These are phyloP conservation scores for Colletotrichum sp. DNA, from an alignment of 2,329 filamentous ascomycete species.

Conservation along the genomic window DNA sequence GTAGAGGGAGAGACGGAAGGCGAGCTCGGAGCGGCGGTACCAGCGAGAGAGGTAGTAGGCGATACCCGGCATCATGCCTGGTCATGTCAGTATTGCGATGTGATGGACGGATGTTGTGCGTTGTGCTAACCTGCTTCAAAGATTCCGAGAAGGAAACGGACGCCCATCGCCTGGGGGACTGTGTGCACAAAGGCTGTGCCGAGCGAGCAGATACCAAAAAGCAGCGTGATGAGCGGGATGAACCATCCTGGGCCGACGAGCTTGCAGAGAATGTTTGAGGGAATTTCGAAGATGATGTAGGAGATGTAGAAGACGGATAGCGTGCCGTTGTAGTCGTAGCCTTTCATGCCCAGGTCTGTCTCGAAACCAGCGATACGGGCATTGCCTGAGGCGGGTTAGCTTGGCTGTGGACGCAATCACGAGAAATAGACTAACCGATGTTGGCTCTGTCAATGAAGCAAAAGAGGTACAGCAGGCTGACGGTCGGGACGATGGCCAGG, in stretches of 20 bases:
- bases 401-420: not conserved
- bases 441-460: constrained; percentile 73
- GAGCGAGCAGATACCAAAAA: constrained; percentile 65
- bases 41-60: constrained; percentile 70
- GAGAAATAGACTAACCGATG: constrained; percentile 53
- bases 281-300: constrained; percentile 71
- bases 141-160: constrained; percentile 64
- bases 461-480: constrained; percentile 67
- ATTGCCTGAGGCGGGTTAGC: constrained; percentile 48
- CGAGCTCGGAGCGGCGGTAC: constrained; percentile 67
- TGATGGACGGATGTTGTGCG: constrained; percentile 34
- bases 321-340: constrained; percentile 67
- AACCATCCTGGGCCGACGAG: constrained; percentile 70
- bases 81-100: not conserved
- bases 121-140: constrained; percentile 62
- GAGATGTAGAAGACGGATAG: constrained; percentile 69
- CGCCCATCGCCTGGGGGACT: constrained; percentile 51
- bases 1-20: constrained; percentile 67
- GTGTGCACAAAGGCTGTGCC: constrained; percentile 65
- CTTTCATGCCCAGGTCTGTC: constrained; percentile 56
- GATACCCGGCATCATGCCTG: constrained; percentile 58
- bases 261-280: constrained; percentile 67
- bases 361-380: constrained; percentile 64
- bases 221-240: constrained; percentile 60
- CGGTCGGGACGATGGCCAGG: constrained; percentile 64